These are phyloP conservation scores for Euphrasia arctica DNA, from an alignment of 305 asterid genomes.

Conservation along the genomic window DNA sequence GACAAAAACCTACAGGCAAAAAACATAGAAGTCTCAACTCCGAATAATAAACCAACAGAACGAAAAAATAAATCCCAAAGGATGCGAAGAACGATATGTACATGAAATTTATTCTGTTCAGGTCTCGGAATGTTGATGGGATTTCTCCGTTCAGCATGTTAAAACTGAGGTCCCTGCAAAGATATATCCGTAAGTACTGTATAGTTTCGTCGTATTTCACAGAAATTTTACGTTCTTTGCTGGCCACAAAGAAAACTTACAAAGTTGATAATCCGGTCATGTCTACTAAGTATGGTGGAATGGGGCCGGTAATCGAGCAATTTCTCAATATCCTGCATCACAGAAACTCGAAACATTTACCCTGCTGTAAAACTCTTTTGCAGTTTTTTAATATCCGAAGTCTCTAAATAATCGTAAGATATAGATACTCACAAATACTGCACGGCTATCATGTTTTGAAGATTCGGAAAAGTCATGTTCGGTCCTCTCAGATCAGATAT, in stretches of 20 bases:
- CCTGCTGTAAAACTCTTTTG: constrained; percentile 10
- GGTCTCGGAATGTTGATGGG: constrained; percentile 31
- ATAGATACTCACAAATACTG: constrained; percentile 53
- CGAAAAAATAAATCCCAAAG: not conserved
- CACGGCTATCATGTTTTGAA: constrained; percentile 35
- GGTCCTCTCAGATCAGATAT: constrained; percentile 61
- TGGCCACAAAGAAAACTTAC: constrained; percentile 43
- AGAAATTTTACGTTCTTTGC: not conserved
- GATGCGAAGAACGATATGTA: constrained; percentile 27
- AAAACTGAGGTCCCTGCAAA: constrained; percentile 77
- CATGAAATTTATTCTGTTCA: constrained; percentile 30
- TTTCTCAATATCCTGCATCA: constrained; percentile 70
- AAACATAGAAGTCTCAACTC: constrained; percentile 10
- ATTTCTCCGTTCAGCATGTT: constrained; percentile 61
- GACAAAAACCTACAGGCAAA: constrained; percentile 56
- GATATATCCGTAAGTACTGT: not conserved
- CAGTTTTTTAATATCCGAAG: no score
- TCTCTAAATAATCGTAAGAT: constrained; percentile 7
- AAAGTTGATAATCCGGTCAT: constrained; percentile 33
- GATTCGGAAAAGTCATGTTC: constrained; percentile 48
- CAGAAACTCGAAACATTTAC: constrained; percentile 20
- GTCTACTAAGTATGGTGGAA: constrained; percentile 51
- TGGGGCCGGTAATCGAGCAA: constrained; percentile 65
- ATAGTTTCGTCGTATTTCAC: not conserved
- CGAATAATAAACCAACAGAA: not conserved